Percentiles rank a stretch among this genome's conserved stretches.
Evolutionary conservation across 164 flowering plant species (phyloP).

Genomic region (Nymphaea thermarum): DNA sequence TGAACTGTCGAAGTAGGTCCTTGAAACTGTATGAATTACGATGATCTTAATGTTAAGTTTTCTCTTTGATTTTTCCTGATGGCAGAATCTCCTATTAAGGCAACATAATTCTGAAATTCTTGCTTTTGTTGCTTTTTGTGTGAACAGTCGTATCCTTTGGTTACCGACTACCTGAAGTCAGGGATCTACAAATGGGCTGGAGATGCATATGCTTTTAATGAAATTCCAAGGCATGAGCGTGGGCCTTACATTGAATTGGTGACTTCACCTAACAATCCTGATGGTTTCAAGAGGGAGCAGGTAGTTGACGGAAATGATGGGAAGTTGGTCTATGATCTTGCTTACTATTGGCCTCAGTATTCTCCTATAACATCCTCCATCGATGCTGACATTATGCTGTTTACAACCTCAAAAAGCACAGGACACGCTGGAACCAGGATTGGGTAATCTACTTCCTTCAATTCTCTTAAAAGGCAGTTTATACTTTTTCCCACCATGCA

Average conservation of each 20-base stretch:
- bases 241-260: constrained; percentile 66
- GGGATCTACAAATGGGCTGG: constrained; percentile 77
- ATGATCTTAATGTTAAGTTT: too few species aligned
- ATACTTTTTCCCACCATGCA: neutral
- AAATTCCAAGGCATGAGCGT: neutral
- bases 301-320: constrained; percentile 47
- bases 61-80: too few species aligned
- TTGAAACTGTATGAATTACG: too few species aligned
- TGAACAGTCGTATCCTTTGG: constrained; percentile 58
- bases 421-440: constrained; percentile 96
- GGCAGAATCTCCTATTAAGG: too few species aligned
- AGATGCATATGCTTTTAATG: constrained; percentile 37
- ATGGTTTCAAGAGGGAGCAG: constrained; percentile 43
- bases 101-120: neutral
- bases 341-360: constrained; percentile 93
- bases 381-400: constrained; percentile 72
- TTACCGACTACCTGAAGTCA: constrained; percentile 55
- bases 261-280: constrained; percentile 90
- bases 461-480: too few species aligned
- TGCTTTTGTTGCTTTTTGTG: neutral
- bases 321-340: constrained; percentile 50
- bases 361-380: constrained; percentile 52
- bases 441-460: constrained; percentile 35
- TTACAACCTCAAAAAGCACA: constrained; percentile 80
- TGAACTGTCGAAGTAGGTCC: too few species aligned